phyloP scores from a whole-genome alignment of 2,329 filamentous ascomycete genomes.

The Neofusicoccum laricinum region DNA sequence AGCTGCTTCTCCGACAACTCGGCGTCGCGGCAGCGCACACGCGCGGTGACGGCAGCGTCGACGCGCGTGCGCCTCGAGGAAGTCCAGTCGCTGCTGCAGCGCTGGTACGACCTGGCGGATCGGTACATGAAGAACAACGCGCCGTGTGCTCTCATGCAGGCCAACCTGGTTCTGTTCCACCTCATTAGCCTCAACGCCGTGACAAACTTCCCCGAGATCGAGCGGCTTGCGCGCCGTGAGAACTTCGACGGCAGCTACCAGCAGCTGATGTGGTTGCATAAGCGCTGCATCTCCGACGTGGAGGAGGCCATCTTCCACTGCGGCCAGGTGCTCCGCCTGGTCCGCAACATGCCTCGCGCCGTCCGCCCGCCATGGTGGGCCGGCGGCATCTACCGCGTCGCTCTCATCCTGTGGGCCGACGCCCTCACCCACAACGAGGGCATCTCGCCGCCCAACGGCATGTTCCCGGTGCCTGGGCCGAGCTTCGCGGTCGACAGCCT shows the following conservation, averaged over 20 bases:
- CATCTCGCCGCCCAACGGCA: slow-evolving; percentile 33
- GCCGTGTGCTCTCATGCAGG: slow-evolving; percentile 58
- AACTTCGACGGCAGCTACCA: slow-evolving; percentile 55
- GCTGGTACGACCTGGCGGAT: slow-evolving; percentile 66
- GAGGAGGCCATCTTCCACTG: slow-evolving; percentile 66
- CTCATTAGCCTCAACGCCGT: slow-evolving; percentile 67
- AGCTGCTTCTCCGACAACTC: slow-evolving; percentile 60
- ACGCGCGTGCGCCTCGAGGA: slow-evolving; percentile 62
- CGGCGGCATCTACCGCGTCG: slow-evolving; percentile 66
- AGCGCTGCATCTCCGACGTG: slow-evolving; percentile 61
- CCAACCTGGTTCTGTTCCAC: slow-evolving; percentile 68
- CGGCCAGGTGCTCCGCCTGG: slow-evolving; percentile 62
- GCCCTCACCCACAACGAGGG: slow-evolving; percentile 53
- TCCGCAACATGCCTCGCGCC: slow-evolving; percentile 59
- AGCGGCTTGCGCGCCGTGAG: slow-evolving; percentile 63
- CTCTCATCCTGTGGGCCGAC: slow-evolving; percentile 62
- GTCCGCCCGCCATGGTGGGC: slow-evolving; percentile 68
- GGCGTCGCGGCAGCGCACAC: slow-evolving; percentile 44
- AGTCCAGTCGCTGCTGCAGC: slow-evolving; percentile 61
- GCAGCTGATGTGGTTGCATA: slow-evolving; percentile 55
- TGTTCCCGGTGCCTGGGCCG: slow-evolving; percentile 38
- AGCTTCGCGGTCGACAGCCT: slow-evolving; percentile 52
- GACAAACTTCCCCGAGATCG: slow-evolving; percentile 65
- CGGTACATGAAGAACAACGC: slow-evolving; percentile 55
- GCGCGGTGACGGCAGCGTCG: slow-evolving; percentile 57